phyloP scores from a whole-genome alignment of 768 basidiomycete genomes.

The Leucosporidium yakuticum region DNA sequence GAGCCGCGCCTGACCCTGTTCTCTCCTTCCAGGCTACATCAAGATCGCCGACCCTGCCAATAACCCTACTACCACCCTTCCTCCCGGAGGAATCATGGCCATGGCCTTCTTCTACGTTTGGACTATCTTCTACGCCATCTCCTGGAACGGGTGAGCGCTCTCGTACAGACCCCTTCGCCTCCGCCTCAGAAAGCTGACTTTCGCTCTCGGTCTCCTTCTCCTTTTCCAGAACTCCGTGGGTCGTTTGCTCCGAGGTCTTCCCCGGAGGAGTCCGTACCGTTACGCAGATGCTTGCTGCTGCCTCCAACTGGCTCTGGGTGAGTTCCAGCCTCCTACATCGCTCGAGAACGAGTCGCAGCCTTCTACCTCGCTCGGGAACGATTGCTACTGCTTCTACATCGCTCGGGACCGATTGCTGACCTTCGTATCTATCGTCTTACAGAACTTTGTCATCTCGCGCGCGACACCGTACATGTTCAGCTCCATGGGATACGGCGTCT shows the following conservation, averaged over 20 bases:
- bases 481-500: constrained; percentile 27
- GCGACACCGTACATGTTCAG: constrained; percentile 43
- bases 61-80: constrained; percentile 25
- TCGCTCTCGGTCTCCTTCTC: no score
- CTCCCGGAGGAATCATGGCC: constrained; percentile 36
- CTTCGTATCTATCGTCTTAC: no score
- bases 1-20: constrained; percentile 36
- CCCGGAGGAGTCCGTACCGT: constrained; percentile 41
- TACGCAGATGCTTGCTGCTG: constrained; percentile 37
- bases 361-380: no score
- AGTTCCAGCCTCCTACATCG: no score
- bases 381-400: no score
- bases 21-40: constrained; percentile 21
- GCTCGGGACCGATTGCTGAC: no score
- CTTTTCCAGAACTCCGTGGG: constrained; percentile 49
- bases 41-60: constrained; percentile 15
- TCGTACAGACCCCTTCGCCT: no score
- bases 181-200: not conserved
- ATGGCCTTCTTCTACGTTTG: constrained; percentile 40
- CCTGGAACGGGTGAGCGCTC: constrained; percentile 22
- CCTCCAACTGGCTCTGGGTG: constrained; percentile 28
- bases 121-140: constrained; percentile 38
- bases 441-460: constrained; percentile 40
- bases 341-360: no score
- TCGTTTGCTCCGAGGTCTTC: constrained; percentile 50